A percentile compares a stretch with the other conserved stretches of the same genome.
These are phyloP conservation scores for Aegilops tauschii DNA, from an alignment of 176 grass and related monocot genomes.

Conservation along the genomic window DNA sequence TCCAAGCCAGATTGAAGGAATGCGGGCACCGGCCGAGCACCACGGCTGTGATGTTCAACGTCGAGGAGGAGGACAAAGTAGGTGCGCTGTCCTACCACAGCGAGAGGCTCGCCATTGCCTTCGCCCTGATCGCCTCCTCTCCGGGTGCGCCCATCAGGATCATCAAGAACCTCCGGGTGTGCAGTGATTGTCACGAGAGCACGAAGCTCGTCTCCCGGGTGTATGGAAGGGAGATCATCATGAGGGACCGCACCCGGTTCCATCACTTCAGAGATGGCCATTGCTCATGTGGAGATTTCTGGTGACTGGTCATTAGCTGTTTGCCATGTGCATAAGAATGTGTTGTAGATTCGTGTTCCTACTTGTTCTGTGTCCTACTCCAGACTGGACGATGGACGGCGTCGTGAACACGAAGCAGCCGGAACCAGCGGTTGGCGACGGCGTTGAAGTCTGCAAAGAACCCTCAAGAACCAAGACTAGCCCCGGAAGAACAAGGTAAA, in stretches of 20 bases:
- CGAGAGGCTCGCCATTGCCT: conserved; percentile 51
- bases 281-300: conserved; percentile 53
- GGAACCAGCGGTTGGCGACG: too few species aligned
- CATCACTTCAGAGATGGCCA: conserved; percentile 38
- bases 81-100: conserved; percentile 34
- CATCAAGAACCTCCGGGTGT: conserved; percentile 42
- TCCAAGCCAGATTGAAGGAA: conserved; percentile 8
- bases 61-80: conserved; percentile 56
- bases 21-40: conserved; percentile 4
- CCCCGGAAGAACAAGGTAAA: too few species aligned
- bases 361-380: background rate
- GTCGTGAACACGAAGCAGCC: too few species aligned
- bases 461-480: too few species aligned
- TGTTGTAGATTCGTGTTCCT: background rate
- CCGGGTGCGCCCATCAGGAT: conserved; percentile 27
- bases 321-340: conserved; percentile 3
- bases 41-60: conserved; percentile 28
- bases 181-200: conserved; percentile 36
- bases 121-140: conserved; percentile 24
- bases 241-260: conserved; percentile 47
- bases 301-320: conserved; percentile 18
- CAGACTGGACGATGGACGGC: background rate
- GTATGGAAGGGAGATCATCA: conserved; percentile 36
- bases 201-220: conserved; percentile 27
- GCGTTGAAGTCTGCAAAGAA: too few species aligned